Evolutionary conservation across 2,329 filamentous ascomycete species (phyloP).

Genomic region (Sodiomyces alkalinus): DNA sequence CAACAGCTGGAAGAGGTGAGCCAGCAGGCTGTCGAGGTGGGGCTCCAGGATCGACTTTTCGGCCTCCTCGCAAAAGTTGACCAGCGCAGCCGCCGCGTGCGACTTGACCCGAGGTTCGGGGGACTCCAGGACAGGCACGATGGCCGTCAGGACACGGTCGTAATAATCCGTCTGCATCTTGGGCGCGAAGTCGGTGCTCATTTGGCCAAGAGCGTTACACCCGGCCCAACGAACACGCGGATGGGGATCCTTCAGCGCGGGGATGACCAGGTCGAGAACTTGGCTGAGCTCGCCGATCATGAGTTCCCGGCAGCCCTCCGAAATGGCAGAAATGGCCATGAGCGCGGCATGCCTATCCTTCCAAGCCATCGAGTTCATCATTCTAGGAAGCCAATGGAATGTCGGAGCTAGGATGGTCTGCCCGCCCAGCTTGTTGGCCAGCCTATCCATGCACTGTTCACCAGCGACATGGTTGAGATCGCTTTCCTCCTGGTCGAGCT

Average conservation of each 20-base stretch:
- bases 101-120: slow-evolving; percentile 89
- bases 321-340: slow-evolving; percentile 98
- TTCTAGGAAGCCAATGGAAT: slow-evolving; percentile 91
- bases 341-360: slow-evolving; percentile 88
- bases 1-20: slow-evolving; percentile 71
- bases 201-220: slow-evolving; percentile 96
- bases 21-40: slow-evolving; percentile 78
- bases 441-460: slow-evolving; percentile 94
- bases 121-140: slow-evolving; percentile 83
- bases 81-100: slow-evolving; percentile 89
- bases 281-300: slow-evolving; percentile 93
- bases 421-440: slow-evolving; percentile 96
- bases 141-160: slow-evolving; percentile 69
- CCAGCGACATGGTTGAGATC: slow-evolving; percentile 95
- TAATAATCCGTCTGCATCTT: slow-evolving; percentile 97
- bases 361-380: slow-evolving; percentile 95
- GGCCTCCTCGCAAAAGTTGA: slow-evolving; percentile 98
- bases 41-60: slow-evolving; percentile 85
- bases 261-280: slow-evolving; percentile 87
- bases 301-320: slow-evolving; percentile 86
- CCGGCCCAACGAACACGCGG: slow-evolving; percentile 93
- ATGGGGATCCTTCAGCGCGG: slow-evolving; percentile 76
- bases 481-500: slow-evolving; percentile 90
- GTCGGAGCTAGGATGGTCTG: slow-evolving; percentile 81
- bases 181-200: slow-evolving; percentile 98